A percentile compares a stretch with the other conserved stretches of the same genome.
Conservation (phyloP, 192 early-diverging fungal species). For the Coemansia sp. region DNA sequence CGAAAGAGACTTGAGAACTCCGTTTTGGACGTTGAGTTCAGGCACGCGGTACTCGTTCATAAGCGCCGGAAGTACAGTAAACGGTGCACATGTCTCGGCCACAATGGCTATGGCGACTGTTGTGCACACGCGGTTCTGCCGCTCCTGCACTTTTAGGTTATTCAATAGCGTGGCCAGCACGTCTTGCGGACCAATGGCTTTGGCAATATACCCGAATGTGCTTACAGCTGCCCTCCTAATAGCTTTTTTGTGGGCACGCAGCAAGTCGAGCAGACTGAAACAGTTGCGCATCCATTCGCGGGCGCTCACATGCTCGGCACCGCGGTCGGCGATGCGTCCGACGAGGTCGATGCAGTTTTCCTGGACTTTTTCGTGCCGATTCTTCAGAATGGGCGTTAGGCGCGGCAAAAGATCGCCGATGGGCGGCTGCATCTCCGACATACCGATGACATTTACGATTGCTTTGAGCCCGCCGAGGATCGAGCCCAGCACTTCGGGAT, state of each 20-base stretch:
- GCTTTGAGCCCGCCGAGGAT: conserved; percentile 89
- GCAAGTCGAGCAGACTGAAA: conserved; percentile 94
- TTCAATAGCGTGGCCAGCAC: conserved; percentile 96
- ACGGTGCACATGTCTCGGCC: conserved; percentile 96
- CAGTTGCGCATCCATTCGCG: conserved; percentile 99
- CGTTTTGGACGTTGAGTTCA: conserved; percentile 99
- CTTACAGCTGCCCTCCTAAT: conserved; percentile 96
- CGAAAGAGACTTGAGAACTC: conserved; percentile 89
- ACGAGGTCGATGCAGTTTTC: conserved; percentile 94
- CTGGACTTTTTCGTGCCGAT: conserved; percentile 95
- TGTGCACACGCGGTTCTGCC: conserved; percentile 99
- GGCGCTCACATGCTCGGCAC: conserved; percentile 91
- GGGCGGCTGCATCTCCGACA: conserved; percentile 97
- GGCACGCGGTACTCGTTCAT: conserved; percentile 99
- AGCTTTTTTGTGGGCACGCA: conserved; percentile 94
- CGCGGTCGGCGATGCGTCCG: conserved; percentile 97
- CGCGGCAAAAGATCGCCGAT: conserved; percentile 96
- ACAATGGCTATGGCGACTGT: conserved; percentile 98
- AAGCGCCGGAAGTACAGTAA: conserved; percentile 95
- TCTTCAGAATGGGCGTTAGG: conserved; percentile 97
- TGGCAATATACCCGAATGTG: conserved; percentile 99
- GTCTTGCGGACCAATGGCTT: conserved; percentile 99
- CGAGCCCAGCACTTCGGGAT: conserved; percentile 96
- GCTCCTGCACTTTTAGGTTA: conserved; percentile 98
- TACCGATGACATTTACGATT: conserved; percentile 98